Base-by-base conservation (phyloP, 2,329 filamentous ascomycete genomes). In the Raffaelea ambrosiae region DNA sequence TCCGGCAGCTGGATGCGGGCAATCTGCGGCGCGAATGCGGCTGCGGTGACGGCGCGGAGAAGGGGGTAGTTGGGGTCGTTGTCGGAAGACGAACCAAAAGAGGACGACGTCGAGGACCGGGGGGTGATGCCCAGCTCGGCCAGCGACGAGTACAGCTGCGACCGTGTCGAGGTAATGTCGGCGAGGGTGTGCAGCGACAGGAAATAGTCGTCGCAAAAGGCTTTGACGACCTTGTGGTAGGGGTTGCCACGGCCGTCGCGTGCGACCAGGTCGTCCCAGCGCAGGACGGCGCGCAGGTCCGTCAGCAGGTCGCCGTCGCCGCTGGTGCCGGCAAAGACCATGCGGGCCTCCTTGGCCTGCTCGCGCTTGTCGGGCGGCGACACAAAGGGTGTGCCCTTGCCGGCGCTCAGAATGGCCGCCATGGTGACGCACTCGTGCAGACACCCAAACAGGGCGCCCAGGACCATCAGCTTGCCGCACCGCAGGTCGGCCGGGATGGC, bases 401-500 rank as follows among this genome's bases (percentile, higher is more conserved):
- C 46, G 21, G 83, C 84, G 48, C 89, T 96, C n/a, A 98, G 74
- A 38, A 97, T 93, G 9, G 90, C 85, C 2, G 93, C 88, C 53
- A 97, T 90, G 3, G 86, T 89, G 48, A 97, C 76, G 55, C 85
- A 89, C 46, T 91, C 82, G 58, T 95, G 88, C 7, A 97, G 75
- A 59, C 91, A 97, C 31, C 87, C 87, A 59, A 98, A 97, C 49
- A 94, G 89, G 16, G 88, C 85, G 5, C 93, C 93, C 60, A 94
- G 95, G 3, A 98, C 87, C 76, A 98, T 88, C 31, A 98, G 75
- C 66, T 98, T 98, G 41, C 87, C 88, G 62, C 89, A 94, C 23
- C 91, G 82, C 43, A 98, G 74, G 60, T 98, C 93, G 1, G 91
- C 88, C 2, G 93, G 93, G 44, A 98, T 89, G 80, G 94, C 88